These are phyloP conservation scores for Rauvolfia tetraphylla DNA, from an alignment of 257 asterid species.

Conservation along the genomic window DNA sequence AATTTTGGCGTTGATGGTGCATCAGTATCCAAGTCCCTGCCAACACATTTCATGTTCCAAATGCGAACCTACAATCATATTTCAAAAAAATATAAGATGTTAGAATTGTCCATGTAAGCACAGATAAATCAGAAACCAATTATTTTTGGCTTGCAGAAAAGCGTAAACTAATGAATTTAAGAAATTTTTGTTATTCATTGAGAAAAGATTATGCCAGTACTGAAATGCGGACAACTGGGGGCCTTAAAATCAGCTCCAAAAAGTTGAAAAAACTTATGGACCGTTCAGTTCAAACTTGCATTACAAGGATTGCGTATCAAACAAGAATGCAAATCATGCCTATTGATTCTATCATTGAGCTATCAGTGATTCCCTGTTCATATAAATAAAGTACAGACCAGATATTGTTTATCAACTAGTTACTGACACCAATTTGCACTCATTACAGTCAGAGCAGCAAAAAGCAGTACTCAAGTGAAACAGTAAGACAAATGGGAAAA, in stretches of 20 bases:
- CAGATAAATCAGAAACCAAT: neutral
- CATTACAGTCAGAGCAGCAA: neutral
- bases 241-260: neutral
- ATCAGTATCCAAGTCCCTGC: slow-evolving; percentile 54
- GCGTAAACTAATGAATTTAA: neutral
- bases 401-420: neutral
- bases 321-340: neutral
- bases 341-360: neutral
- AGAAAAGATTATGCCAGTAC: neutral
- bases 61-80: slow-evolving; percentile 68
- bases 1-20: slow-evolving; percentile 66
- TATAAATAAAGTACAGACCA: neutral
- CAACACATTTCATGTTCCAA: slow-evolving; percentile 88
- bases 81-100: slow-evolving; percentile 13
- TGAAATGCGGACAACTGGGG: neutral
- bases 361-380: neutral
- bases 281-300: neutral
- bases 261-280: neutral
- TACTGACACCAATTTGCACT: neutral
- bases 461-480: neutral
- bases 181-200: neutral
- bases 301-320: neutral
- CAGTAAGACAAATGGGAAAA: neutral
- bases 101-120: too few species aligned
- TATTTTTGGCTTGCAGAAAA: neutral